Percentiles rank a stretch among this genome's conserved stretches.
These are phyloP conservation scores for Lachancea quebecensis DNA, from an alignment of 805 yeast species.

Conservation along the genomic window DNA sequence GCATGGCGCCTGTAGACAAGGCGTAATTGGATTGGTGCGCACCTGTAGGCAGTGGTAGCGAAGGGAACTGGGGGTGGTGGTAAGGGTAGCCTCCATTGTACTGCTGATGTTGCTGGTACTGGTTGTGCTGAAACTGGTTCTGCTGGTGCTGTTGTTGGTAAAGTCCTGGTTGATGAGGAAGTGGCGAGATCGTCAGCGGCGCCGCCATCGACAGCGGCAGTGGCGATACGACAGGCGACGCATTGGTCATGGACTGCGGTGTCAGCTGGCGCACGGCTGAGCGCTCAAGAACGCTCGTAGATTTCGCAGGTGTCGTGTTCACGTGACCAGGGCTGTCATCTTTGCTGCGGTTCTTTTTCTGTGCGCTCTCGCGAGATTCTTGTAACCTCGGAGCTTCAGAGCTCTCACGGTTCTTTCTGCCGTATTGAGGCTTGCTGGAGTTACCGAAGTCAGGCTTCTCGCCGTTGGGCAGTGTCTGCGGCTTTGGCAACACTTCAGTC, in stretches of 20 bases:
- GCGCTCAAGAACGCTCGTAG: not conserved
- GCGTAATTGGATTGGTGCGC: slow-evolving; percentile 11
- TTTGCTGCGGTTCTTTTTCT: not conserved
- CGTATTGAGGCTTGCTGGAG: slow-evolving; percentile 7
- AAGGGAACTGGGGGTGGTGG: slow-evolving; percentile 1
- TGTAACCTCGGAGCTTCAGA: not conserved
- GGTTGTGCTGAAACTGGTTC: slow-evolving; percentile 4
- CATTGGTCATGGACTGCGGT: slow-evolving; percentile 2
- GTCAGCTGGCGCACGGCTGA: slow-evolving; percentile 2
- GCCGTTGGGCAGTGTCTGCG: slow-evolving; percentile 29
- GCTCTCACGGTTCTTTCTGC: not conserved
- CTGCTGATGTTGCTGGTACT: slow-evolving; percentile 4
- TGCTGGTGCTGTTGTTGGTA: slow-evolving; percentile 7
- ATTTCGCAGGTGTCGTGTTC: not conserved
- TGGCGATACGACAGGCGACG: slow-evolving; percentile 6
- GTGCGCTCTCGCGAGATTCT: not conserved
- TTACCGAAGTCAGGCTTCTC: slow-evolving; percentile 30
- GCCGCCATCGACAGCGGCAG: not conserved
- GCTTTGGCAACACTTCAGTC: slow-evolving; percentile 16
- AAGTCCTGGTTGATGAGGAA: slow-evolving; percentile 9
- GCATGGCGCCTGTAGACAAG: slow-evolving; percentile 9
- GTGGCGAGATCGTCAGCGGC: slow-evolving; percentile 6
- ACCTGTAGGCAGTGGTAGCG: not conserved
- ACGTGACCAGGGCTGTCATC: not conserved
- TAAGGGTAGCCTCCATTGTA: not conserved